These are phyloP conservation scores for Pulveroboletus ravenelii DNA, from an alignment of 768 basidiomycete species.

Conservation along the genomic window DNA sequence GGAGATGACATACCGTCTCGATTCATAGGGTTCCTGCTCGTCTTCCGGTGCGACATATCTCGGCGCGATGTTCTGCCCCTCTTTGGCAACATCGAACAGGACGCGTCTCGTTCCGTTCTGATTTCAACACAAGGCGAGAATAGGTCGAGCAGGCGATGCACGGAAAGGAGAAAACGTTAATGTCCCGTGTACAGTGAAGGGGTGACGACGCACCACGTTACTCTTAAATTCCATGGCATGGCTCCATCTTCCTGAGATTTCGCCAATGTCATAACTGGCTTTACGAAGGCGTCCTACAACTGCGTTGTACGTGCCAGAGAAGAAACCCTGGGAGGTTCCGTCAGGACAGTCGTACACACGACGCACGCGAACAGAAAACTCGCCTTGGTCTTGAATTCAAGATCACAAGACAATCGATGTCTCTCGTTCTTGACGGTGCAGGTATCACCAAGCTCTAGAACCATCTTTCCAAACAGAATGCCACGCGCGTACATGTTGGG, in stretches of 20 bases:
- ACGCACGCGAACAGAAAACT: constrained; percentile 1
- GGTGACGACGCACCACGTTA: constrained; percentile 45
- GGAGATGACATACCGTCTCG: constrained; percentile 54
- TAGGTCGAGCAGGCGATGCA: not conserved
- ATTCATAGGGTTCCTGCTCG: constrained; percentile 89
- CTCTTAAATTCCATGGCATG: constrained; percentile 82
- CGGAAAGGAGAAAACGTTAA: not conserved
- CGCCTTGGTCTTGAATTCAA: constrained; percentile 98
- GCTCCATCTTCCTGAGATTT: constrained; percentile 89
- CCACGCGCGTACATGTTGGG: constrained; percentile 96
- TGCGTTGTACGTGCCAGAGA: constrained; percentile 94
- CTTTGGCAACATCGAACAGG: constrained; percentile 78
- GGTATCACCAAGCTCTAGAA: constrained; percentile 89
- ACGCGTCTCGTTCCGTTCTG: constrained; percentile 67
- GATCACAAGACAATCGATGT: constrained; percentile 66
- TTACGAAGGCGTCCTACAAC: constrained; percentile 76
- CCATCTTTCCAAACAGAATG: constrained; percentile 90
- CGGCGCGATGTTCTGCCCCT: constrained; percentile 67
- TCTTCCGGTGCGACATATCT: constrained; percentile 84
- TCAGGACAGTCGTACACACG: not conserved
- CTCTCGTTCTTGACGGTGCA: constrained; percentile 82
- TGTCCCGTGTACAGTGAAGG: not conserved
- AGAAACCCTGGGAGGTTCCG: constrained; percentile 71
- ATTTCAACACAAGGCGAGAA: not conserved
- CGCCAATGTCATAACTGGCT: constrained; percentile 65